Percentiles rank a stretch among this genome's conserved stretches.
Conservation (phyloP, 1,284 basidiomycete species). For the Prillingera fragicola region DNA sequence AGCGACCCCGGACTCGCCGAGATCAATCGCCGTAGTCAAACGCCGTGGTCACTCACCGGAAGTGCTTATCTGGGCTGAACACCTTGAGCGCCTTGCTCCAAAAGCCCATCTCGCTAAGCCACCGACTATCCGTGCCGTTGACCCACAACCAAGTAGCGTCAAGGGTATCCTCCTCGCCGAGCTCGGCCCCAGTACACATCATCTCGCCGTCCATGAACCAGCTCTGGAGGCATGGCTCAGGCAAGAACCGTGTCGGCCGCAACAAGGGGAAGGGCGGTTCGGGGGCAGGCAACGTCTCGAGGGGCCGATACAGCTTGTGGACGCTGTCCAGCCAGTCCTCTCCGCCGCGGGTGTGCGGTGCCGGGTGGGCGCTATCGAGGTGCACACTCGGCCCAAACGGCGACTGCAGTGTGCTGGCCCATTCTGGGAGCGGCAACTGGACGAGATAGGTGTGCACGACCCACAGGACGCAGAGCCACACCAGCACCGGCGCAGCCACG, state of each 20-base stretch:
- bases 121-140: conserved; percentile 41
- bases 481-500: conserved; percentile 16
- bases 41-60: conserved; percentile 26
- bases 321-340: conserved; percentile 32
- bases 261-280: conserved; percentile 36
- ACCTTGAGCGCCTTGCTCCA: conserved; percentile 23
- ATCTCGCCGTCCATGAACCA: conserved; percentile 43
- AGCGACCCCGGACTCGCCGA: too few relatives aligned
- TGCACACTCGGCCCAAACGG: conserved; percentile 5
- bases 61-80: conserved; percentile 39
- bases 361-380: conserved; percentile 24
- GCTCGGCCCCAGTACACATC: conserved; percentile 25
- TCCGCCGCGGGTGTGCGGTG: conserved; percentile 23
- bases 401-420: background rate
- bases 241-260: conserved; percentile 34
- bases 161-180: conserved; percentile 38
- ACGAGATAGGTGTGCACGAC: conserved; percentile 25
- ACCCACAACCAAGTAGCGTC: conserved; percentile 46
- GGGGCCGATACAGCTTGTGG: conserved; percentile 31
- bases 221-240: conserved; percentile 34
- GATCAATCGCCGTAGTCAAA: background rate
- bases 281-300: conserved; percentile 27
- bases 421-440: conserved; percentile 18
- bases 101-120: conserved; percentile 30
- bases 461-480: conserved; percentile 26